Evolutionary conservation across 371 early-diverging fungal species (phyloP), one percentile per base, ranked within the genome.

Genomic region (Mucor velutinosus): DNA sequence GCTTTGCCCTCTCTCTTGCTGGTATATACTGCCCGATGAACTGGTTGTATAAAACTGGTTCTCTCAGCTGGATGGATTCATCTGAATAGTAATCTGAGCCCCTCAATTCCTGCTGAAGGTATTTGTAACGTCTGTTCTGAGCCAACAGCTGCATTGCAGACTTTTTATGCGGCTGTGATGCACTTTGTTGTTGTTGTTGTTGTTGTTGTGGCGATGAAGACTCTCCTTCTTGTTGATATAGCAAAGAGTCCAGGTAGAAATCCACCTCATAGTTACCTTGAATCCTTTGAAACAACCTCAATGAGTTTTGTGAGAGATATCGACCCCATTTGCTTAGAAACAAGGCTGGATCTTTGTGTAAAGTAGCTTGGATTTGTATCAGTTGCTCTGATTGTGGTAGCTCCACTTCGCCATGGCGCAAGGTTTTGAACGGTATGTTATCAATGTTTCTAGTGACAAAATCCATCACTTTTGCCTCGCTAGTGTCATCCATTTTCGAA

Each of bases 251-350:
- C 25, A 85, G 39, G 62, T 79, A 69, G 62, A 79, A 79, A 27
- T 75, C 70, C 0, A 85, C 78, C 67, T 85, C 85, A 43, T 85
- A 85, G 62, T 80, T 70, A 27, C 66, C 58, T 68, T 43, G 12
- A 1, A 64, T 58, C 0, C 21, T 23, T 32, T 80, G 60, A 51
- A 85, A 85, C 11, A 71, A 49, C n/a, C 33, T 29, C 21, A 85
- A 66, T 32, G 68, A 59, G 5, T 71, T 67, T 30, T 62, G 62
- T 11, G 80, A 74, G 4, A 85, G 65, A 64, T 76, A 70, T 10
- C 71, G 72, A 1, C 85, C 85, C 85, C 85, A 85, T 61, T 78
- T 78, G 27, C 78, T 76, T 5, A 85, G 58, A 58, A 85, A 85
- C 19, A 85, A 60, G 0, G 66, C 82, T 5, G 82, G 85, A 71